Percentiles rank a stretch among this genome's conserved stretches.
Evolutionary conservation across 176 grass and related monocot species (phyloP).

Genomic region (Musa schizocarpa): DNA sequence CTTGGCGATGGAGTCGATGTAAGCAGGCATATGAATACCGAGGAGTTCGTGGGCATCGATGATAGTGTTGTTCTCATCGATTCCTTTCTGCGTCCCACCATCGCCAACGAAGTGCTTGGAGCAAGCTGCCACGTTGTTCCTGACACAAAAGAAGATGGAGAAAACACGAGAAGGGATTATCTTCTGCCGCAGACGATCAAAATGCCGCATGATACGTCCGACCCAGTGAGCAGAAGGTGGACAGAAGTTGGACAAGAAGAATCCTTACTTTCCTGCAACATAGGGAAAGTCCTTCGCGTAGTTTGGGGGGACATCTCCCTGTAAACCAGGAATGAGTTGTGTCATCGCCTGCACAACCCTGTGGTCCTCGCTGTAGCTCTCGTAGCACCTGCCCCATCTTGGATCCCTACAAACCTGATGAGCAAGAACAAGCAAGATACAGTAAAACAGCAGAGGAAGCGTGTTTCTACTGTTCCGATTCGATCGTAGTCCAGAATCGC

Average conservation of each 20-base stretch:
- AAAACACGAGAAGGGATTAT: too few species aligned
- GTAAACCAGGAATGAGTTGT: slow-evolving; percentile 18
- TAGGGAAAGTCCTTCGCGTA: slow-evolving; percentile 23
- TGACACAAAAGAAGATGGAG: neutral
- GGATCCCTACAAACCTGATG: slow-evolving; percentile 38
- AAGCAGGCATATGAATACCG: slow-evolving; percentile 18
- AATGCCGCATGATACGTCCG: too few species aligned
- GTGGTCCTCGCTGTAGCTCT: slow-evolving; percentile 28
- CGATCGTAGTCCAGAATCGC: neutral
- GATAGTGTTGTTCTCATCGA: slow-evolving; percentile 14
- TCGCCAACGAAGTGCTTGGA: slow-evolving; percentile 20
- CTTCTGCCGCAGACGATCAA: too few species aligned
- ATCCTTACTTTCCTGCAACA: slow-evolving; percentile 30
- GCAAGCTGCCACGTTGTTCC: slow-evolving; percentile 18
- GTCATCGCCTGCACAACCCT: slow-evolving; percentile 26
- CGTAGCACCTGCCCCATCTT: slow-evolving; percentile 27
- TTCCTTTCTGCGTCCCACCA: slow-evolving; percentile 24
- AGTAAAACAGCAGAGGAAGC: neutral
- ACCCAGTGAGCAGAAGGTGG: too few species aligned
- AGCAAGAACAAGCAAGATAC: slow-evolving; percentile 3
- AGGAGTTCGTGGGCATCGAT: slow-evolving; percentile 15
- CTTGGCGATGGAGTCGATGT: slow-evolving; percentile 23
- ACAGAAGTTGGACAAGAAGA: too few species aligned
- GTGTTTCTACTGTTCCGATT: neutral
- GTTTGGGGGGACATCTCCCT: slow-evolving; percentile 15